Percentiles rank a stretch among this genome's conserved stretches.
These are phyloP conservation scores for Paxillus rubicundulus DNA, from an alignment of 768 basidiomycete genomes.

Conservation along the genomic window DNA sequence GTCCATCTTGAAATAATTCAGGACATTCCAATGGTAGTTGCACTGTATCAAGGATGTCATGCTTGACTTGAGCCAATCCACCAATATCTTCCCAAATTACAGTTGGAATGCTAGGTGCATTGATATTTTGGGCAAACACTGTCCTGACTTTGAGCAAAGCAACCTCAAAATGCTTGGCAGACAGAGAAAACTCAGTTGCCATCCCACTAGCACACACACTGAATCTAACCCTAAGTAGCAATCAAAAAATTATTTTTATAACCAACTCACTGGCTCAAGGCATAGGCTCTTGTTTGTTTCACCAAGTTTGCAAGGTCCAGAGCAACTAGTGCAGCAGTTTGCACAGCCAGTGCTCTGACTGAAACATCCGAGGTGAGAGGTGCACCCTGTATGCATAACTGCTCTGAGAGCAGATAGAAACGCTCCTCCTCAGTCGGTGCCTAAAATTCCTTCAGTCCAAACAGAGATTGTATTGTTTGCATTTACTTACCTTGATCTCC, in stretches of 20 bases:
- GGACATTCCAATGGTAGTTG: slow-evolving; percentile 89
- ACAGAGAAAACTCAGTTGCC: slow-evolving; percentile 16
- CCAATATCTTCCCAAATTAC: slow-evolving; percentile 99
- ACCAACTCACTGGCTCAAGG: slow-evolving; percentile 29
- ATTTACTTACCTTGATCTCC: slow-evolving; percentile 66
- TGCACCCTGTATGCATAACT: slow-evolving; percentile 37
- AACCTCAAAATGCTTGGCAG: slow-evolving; percentile 61
- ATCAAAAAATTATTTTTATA: background rate
- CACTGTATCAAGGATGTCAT: slow-evolving; percentile 93
- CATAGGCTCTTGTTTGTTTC: slow-evolving; percentile 50
- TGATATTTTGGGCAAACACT: slow-evolving; percentile 88
- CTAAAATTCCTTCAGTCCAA: slow-evolving; percentile 37
- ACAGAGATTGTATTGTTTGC: background rate
- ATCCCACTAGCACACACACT: slow-evolving; percentile 5
- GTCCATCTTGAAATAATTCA: slow-evolving; percentile 82
- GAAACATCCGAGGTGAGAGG: slow-evolving; percentile 75
- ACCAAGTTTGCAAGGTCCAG: slow-evolving; percentile 76
- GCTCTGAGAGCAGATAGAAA: slow-evolving; percentile 50
- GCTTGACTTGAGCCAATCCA: slow-evolving; percentile 81
- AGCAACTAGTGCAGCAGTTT: slow-evolving; percentile 89
- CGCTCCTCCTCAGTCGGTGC: slow-evolving; percentile 80
- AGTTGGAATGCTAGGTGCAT: slow-evolving; percentile 94
- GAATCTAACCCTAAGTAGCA: background rate
- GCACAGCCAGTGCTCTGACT: slow-evolving; percentile 65
- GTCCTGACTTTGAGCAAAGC: slow-evolving; percentile 72